Conservation (phyloP, 1,139 yeast genomes). For the Pichia sp. region DNA sequence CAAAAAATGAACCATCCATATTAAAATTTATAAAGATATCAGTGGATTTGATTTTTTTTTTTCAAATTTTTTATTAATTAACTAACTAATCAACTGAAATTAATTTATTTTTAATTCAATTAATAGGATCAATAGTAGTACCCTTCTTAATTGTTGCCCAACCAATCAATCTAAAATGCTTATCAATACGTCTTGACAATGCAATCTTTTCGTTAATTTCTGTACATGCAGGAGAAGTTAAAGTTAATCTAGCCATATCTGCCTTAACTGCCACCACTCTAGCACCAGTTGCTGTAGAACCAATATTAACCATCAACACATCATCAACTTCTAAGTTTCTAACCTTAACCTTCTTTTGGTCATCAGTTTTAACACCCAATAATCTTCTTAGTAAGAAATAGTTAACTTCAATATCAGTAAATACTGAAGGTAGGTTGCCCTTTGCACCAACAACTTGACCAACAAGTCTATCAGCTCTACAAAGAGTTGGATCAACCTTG, state of each 20-base stretch:
- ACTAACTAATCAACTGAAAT: not conserved
- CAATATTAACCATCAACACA: conserved; percentile 97
- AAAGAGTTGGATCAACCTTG: conserved; percentile 94
- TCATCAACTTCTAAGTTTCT: conserved; percentile 91
- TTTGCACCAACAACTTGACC: conserved; percentile 99
- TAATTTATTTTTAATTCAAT: conserved; percentile 21
- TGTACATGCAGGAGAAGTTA: conserved; percentile 98
- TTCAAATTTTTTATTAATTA: not conserved
- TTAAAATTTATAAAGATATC: not conserved
- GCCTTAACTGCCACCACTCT: conserved; percentile 97
- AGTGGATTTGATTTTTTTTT: not conserved
- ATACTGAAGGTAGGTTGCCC: conserved; percentile 91
- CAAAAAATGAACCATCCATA: not conserved
- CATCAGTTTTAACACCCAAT: conserved; percentile 97
- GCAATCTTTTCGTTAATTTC: conserved; percentile 98
- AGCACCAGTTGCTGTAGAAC: conserved; percentile 99
- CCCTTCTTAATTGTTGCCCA: conserved; percentile 99
- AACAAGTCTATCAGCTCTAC: conserved; percentile 98
- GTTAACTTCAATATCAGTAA: conserved; percentile 95
- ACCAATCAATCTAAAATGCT: conserved; percentile 99
- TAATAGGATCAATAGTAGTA: conserved; percentile 69
- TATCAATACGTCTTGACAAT: conserved; percentile 95
- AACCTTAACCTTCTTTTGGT: conserved; percentile 95
- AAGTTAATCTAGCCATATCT: conserved; percentile 96
- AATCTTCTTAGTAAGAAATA: conserved; percentile 94